phyloP scores from a whole-genome alignment of 768 basidiomycete species.

The Macrolepiota albuminosa region DNA sequence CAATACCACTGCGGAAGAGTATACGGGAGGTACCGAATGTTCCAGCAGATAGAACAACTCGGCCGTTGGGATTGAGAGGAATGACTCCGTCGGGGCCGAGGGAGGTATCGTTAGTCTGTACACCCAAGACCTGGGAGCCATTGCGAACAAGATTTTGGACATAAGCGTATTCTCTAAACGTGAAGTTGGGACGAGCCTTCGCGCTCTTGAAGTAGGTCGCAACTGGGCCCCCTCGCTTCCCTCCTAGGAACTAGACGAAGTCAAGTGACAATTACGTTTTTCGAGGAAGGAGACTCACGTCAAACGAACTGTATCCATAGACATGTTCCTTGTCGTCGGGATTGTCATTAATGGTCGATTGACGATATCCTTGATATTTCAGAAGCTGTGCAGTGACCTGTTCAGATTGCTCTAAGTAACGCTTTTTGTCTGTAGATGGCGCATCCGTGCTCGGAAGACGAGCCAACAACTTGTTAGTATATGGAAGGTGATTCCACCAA shows the following conservation, averaged over 20 bases:
- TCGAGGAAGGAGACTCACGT: slow-evolving; percentile 21
- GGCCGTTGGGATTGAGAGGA: slow-evolving; percentile 49
- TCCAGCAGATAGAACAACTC: slow-evolving; percentile 57
- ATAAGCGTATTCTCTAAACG: slow-evolving; percentile 41
- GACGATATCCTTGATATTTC: slow-evolving; percentile 41
- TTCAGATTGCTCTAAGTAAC: slow-evolving; percentile 49
- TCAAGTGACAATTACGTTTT: neutral
- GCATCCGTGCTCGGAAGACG: slow-evolving; percentile 54
- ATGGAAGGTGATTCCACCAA: slow-evolving; percentile 49
- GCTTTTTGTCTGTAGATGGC: slow-evolving; percentile 55
- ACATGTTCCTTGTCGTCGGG: slow-evolving; percentile 56
- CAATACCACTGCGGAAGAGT: slow-evolving; percentile 58
- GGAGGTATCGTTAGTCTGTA: slow-evolving; percentile 55
- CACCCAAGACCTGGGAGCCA: slow-evolving; percentile 50
- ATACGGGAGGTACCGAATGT: slow-evolving; percentile 53
- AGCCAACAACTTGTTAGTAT: slow-evolving; percentile 42
- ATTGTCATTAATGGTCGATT: slow-evolving; percentile 51
- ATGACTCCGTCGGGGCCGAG: slow-evolving; percentile 53
- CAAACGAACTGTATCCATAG: slow-evolving; percentile 48
- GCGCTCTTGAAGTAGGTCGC: slow-evolving; percentile 60
- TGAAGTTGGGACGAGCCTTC: slow-evolving; percentile 45
- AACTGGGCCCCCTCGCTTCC: slow-evolving; percentile 51
- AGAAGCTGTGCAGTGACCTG: slow-evolving; percentile 41
- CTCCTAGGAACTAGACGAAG: slow-evolving; percentile 31
- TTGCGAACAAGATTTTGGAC: slow-evolving; percentile 54